These are phyloP conservation scores for Colletotrichum neosansevieriae DNA, from an alignment of 2,329 filamentous ascomycete species.

Conservation along the genomic window DNA sequence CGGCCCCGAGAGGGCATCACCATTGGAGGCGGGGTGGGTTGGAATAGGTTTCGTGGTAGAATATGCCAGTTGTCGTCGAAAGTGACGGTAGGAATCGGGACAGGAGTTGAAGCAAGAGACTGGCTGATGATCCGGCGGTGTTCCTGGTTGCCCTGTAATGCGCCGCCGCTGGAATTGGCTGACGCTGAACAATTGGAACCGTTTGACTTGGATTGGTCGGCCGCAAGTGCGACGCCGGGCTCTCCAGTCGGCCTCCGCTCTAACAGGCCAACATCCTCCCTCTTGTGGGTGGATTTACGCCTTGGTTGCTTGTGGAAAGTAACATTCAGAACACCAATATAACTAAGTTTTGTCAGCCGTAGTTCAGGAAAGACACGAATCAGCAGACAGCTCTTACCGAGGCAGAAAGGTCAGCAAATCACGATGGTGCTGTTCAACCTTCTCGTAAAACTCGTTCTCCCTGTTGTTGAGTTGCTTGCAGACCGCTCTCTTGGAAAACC, in stretches of 20 bases:
- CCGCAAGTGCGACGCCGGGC: not conserved
- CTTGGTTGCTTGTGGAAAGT: constrained; percentile 89
- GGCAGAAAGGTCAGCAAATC: constrained; percentile 92
- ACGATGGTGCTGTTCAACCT: constrained; percentile 89
- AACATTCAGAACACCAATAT: constrained; percentile 96
- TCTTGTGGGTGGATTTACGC: constrained; percentile 67
- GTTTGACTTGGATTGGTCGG: constrained; percentile 21
- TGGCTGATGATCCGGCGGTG: constrained; percentile 72
- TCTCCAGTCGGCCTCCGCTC: constrained; percentile 42
- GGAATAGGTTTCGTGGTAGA: constrained; percentile 85
- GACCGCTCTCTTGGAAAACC: constrained; percentile 93
- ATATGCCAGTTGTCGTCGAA: constrained; percentile 96
- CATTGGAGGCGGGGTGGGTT: constrained; percentile 60
- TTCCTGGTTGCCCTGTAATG: constrained; percentile 38
- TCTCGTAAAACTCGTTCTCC: constrained; percentile 99
- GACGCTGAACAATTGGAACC: not conserved
- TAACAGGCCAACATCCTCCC: constrained; percentile 55
- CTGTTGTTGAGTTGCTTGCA: constrained; percentile 99
- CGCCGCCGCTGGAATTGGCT: constrained; percentile 7
- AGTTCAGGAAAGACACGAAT: not conserved
- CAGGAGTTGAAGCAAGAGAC: constrained; percentile 74
- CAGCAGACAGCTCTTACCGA: constrained; percentile 65
- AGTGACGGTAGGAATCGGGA: constrained; percentile 87
- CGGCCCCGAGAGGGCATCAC: constrained; percentile 48
- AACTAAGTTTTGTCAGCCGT: constrained; percentile 64